A percentile compares a stretch with the other conserved stretches of the same genome.
These are phyloP conservation scores for Calocybe gangraenosa DNA, from an alignment of 768 basidiomycete genomes.

Conservation along the genomic window DNA sequence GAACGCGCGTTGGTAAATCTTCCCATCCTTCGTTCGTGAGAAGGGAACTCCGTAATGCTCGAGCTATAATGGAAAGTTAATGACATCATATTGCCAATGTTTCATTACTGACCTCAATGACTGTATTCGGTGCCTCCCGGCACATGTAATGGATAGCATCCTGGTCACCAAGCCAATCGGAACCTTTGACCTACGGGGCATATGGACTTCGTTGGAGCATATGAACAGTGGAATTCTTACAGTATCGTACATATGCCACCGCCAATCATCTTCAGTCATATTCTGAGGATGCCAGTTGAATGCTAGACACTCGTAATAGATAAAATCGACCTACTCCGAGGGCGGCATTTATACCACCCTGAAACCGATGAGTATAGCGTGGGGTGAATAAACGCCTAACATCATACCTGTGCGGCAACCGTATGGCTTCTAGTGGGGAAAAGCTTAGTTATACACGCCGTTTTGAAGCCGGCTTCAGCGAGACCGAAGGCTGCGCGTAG, in stretches of 20 bases:
- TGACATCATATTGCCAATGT: background rate
- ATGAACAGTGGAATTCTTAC: conserved; percentile 44
- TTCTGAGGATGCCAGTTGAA: conserved; percentile 45
- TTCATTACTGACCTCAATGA: conserved; percentile 69
- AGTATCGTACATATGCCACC: conserved; percentile 98
- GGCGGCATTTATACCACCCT: conserved; percentile 98
- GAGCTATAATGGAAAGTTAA: conserved; percentile 47
- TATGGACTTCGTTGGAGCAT: background rate
- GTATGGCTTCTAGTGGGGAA: conserved; percentile 99
- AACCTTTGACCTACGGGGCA: conserved; percentile 82
- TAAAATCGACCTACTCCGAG: conserved; percentile 62
- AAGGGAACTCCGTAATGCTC: conserved; percentile 99
- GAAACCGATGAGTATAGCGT: conserved; percentile 13
- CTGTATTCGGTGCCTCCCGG: conserved; percentile 90
- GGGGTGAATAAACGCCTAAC: background rate
- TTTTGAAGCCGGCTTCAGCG: conserved; percentile 97
- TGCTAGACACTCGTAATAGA: conserved; percentile 4
- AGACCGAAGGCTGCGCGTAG: conserved; percentile 97
- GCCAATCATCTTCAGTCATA: conserved; percentile 99
- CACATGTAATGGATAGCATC: conserved; percentile 99
- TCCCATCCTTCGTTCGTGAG: conserved; percentile 96
- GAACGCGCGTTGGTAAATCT: conserved; percentile 99
- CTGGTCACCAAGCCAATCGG: conserved; percentile 99
- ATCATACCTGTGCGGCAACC: conserved; percentile 87
- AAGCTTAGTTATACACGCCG: conserved; percentile 98